Percentiles rank a stretch among this genome's conserved stretches.
These are phyloP conservation scores for Populus pruinosa DNA, from an alignment of 345 rosid species.

Conservation along the genomic window DNA sequence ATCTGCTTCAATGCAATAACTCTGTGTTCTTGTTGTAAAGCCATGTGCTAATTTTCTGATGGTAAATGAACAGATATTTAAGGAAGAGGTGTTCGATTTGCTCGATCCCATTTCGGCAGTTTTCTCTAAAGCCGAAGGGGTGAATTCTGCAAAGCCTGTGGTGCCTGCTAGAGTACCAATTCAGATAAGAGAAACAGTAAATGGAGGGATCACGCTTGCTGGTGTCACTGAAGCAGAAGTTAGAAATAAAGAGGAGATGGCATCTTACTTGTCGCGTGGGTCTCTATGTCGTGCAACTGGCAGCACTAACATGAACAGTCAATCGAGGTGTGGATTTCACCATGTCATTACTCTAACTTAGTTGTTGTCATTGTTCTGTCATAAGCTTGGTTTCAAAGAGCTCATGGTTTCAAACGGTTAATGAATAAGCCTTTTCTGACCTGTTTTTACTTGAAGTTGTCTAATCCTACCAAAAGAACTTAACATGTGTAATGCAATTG, in stretches of 20 bases:
- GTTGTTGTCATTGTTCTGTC: neutral
- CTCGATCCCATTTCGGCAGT: conserved; percentile 56
- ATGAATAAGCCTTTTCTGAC: neutral
- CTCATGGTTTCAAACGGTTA: neutral
- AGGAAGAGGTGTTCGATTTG: conserved; percentile 93
- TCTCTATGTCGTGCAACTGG: conserved; percentile 88
- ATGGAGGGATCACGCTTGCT: conserved; percentile 91
- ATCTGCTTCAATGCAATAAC: neutral
- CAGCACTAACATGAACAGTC: conserved; percentile 97
- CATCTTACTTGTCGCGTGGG: conserved; percentile 63
- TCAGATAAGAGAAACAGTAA: conserved; percentile 83
- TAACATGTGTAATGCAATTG: neutral
- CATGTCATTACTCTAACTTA: neutral
- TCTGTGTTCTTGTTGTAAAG: too few species aligned
- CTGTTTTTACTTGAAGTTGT: neutral
- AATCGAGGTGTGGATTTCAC: conserved; percentile 59
- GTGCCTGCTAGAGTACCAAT: conserved; percentile 68
- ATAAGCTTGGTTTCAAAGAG: neutral
- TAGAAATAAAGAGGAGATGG: conserved; percentile 85
- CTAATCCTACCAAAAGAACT: neutral
- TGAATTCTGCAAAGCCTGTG: conserved; percentile 33
- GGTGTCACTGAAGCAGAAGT: conserved; percentile 96
- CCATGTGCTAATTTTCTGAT: neutral
- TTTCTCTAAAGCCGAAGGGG: conserved; percentile 46
- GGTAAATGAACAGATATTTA: conserved; percentile 59